A percentile compares a stretch with the other conserved stretches of the same genome.
Evolutionary conservation across 2,329 filamentous ascomycete species (phyloP).

Genomic region (Dothideomycetes sp.): DNA sequence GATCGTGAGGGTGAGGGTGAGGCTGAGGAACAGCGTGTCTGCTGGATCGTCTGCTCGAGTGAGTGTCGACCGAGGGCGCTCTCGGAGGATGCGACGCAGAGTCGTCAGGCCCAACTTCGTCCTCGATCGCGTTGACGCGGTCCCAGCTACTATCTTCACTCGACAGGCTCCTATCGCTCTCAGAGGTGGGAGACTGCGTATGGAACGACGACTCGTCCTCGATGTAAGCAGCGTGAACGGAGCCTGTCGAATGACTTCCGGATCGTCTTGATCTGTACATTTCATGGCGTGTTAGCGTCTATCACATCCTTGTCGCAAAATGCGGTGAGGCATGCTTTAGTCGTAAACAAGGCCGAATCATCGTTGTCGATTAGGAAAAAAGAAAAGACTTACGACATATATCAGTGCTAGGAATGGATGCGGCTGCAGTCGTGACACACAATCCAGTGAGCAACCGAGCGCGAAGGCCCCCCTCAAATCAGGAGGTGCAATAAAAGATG

Average conservation of each 20-base stretch:
- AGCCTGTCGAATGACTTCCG: constrained; percentile 7
- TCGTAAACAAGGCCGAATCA: neutral
- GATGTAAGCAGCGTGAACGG: constrained; percentile 1
- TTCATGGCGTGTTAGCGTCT: constrained; percentile 4
- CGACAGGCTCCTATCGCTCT: constrained; percentile 1
- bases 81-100: constrained; percentile 32
- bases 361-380: neutral
- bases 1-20: constrained; percentile 18
- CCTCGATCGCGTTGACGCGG: constrained; percentile 23
- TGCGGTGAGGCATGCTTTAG: neutral
- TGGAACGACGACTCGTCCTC: constrained; percentile 4
- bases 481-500: neutral
- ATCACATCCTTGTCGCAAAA: neutral
- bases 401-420: constrained; percentile 4
- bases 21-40: constrained; percentile 22
- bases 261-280: neutral
- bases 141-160: constrained; percentile 15
- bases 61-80: neutral
- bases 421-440: too few species aligned
- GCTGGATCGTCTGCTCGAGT: constrained; percentile 16
- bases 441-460: too few species aligned
- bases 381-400: constrained; percentile 9
- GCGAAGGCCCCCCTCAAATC: neutral
- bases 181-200: neutral
- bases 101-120: constrained; percentile 38